Evolutionary conservation across 495 filamentous ascomycete genomes (phyloP), one percentile per base, ranked within the genome.

Genomic region (Annulohypoxylon stygium): DNA sequence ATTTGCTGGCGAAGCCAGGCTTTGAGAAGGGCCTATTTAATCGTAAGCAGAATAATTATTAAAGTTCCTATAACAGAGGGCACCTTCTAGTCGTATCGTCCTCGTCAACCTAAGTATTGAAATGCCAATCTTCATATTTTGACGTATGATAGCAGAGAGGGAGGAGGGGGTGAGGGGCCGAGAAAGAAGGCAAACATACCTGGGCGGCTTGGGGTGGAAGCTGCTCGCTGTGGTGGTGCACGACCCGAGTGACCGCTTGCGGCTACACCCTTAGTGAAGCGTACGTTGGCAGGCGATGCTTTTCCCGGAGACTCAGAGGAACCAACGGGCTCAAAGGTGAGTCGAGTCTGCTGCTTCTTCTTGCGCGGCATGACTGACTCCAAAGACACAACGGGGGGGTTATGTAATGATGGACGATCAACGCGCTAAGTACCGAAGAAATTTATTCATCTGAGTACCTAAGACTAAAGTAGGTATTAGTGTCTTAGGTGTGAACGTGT

Each of bases 291-390:
- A 47, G 77, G 64, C 12, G 75, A 61, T 6, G 41, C 9, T 43
- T 57, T 34, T 11, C 43, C 43, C 6, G 65, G 53, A 1, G 75
- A 62, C 11, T 34, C 65, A 2, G 64, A 72, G 18, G 63, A 36
- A 9, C 41, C 36, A 14, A 53, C 60, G 34, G 72, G 62, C 62
- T 79, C 73, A 37, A 79, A 79, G 0, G 67, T 75, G 54, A 79
- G 73, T 55, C 54, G 68, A 18, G 77, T 57, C 16, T 79, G 67
- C 48, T 70, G 75, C 48, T 73, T 76, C 48, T 70, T 77, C 55
- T 75, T 78, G 30, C 63, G 72, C 12, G 75, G 65, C 75, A 79
- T 79, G 57, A 39, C 43, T 63, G 20, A 12, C 12, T 4, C 18
- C 43, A 20, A 20, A 18, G 16, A 8, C n/a, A 47, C 43, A 18